Evolutionary conservation across 2,329 filamentous ascomycete species (phyloP), one percentile per base, ranked within the genome.

Genomic region (Emmonsia crescens): DNA sequence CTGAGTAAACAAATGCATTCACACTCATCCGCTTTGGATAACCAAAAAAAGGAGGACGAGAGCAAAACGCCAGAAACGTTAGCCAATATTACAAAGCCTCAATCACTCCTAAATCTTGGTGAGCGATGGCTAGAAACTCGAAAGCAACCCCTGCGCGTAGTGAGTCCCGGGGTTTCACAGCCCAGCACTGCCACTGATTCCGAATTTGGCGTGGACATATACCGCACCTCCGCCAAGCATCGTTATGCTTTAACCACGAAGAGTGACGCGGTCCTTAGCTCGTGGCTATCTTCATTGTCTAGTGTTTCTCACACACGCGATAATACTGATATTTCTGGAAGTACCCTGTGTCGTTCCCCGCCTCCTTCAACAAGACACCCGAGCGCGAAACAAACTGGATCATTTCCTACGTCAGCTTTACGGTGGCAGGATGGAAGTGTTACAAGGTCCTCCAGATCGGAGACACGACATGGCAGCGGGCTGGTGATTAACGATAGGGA

Each of bases 181-280:
- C 67, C 66, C 16, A 70, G 68, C 60, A 73, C 71, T n/a, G 68
- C 68, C 49, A 63, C 66, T 40, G 71, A 73, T 59, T 60, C 60
- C 21, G 67, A 69, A 9, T 71, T 72, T 55, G 70, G 71, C 51
- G 65, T 62, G 33, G 64, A 68, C 29, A 62, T 73, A 5, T 67
- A 69, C 60, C 69, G 70, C 33, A 69, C 67, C 10, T 36, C 38
- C n/a, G n/a, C 58, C 59, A 42, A 27, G 33, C 24, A 60, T 44
- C 38, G 19, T 44, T 42, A 54, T 44, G 33, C 60, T 14, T 31
- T 62, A 64, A 66, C 57, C 60, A 60, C 51, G 4, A 33, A 52
- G 44, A 57, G 62, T 52, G 56, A 63, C 46, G 48, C 38, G 60
- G 64, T 60, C 63, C 64, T 44, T 24, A 52, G 36, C 57, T 61